Evolutionary conservation across 495 filamentous ascomycete genomes (phyloP).

Genomic region (Aspergillus haitiensis): DNA sequence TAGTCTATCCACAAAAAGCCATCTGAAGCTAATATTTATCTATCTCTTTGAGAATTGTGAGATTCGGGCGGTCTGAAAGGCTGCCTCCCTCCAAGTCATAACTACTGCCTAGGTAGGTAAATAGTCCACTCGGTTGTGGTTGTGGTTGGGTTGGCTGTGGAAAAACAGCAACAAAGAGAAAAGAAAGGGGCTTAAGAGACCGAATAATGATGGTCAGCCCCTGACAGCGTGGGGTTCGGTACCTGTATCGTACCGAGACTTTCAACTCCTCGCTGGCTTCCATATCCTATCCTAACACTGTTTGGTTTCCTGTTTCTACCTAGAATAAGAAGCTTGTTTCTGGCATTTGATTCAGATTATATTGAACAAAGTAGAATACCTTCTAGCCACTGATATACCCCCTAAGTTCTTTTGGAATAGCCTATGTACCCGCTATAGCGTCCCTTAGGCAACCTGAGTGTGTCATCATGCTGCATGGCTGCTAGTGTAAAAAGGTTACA

Average conservation of each 20-base stretch:
- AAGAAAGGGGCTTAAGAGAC: conserved; percentile 17
- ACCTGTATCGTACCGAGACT: conserved; percentile 12
- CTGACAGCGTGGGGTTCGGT: conserved; percentile 22
- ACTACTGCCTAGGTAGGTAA: no score
- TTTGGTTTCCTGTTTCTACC: no score
- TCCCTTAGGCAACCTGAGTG: conserved; percentile 14
- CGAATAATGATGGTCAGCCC: conserved; percentile 4
- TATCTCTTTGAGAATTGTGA: neutral
- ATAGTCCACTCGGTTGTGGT: no score
- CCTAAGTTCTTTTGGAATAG: no score
- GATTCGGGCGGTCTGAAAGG: no score
- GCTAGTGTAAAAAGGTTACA: conserved; percentile 15
- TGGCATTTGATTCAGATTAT: no score
- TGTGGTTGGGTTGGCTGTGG: neutral
- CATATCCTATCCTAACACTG: no score
- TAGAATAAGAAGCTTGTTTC: no score
- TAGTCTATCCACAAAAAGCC: neutral
- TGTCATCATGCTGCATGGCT: conserved; percentile 21
- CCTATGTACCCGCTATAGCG: neutral
- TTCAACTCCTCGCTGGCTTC: neutral
- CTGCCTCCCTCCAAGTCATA: no score
- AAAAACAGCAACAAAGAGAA: neutral
- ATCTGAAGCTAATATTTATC: neutral
- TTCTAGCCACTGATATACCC: no score
- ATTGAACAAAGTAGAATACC: no score